Evolutionary conservation across 164 flowering plant species (phyloP), one percentile per base, ranked within the genome.

Genomic region (Buxus sempervirens): DNA sequence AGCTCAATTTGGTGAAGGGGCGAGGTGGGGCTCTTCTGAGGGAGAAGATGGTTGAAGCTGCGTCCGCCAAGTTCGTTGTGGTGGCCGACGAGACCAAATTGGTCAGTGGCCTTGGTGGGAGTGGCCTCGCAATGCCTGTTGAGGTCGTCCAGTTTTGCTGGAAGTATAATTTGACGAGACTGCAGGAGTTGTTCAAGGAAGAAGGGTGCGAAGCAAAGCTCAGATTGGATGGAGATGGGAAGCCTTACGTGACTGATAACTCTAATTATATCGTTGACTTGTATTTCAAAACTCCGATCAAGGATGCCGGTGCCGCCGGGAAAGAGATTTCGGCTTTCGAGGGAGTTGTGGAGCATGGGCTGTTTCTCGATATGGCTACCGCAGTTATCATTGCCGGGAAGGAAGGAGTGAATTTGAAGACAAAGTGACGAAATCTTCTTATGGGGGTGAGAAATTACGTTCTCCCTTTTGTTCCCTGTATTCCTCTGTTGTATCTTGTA

Each of bases 271-370:
- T 91, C 66, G 89, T 91, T 62, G 97, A 91, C 74, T 84, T 91
- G 85, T 89, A 86, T 63, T 91, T 89, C 73, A 71, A 81, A 80
- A 85, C 79, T 32, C 93, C 95, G 18, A 87, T 91, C 24, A 81
- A 64, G 73, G 97, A 91, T 64, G 85, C 83, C 0, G 67, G 32
- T 1, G 84, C 86, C 0, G 95, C 97, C 0, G 95, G 88, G 69
- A 80, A 69, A 70, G 95, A 82, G 77, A 91, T 91, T 63, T 76
- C 84, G 5, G 69, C 71, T 4, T 76, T 91, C 9, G 90, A 89
- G 74, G 97, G 97, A 28, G 97, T 91, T 10, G 97, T 91, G 79
- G 97, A 91, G 56, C 97, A 91, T 78, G 97, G 97, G 26, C 69
- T 91, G 84, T 91, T 91, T 65, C 75, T 91, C 64, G 85, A 84